Evolutionary conservation across 164 flowering plant genomes (phyloP).

Genomic region (Magnolia kwangsiensis): DNA sequence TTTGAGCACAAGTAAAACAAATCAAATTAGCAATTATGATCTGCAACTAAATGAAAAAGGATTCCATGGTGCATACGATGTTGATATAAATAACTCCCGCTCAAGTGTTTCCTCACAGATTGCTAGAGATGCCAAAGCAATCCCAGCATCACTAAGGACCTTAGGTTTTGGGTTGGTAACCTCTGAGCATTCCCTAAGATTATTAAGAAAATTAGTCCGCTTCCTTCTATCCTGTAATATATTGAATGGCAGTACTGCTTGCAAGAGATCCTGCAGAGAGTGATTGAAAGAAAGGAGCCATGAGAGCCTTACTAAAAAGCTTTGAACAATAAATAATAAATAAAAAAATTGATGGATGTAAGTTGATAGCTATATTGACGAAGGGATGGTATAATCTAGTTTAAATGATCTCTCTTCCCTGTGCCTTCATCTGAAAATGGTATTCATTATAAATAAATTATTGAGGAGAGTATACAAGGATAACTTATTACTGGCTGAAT

Average conservation of each 20-base stretch:
- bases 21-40: neutral
- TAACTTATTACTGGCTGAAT: too few relatives aligned
- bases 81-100: constrained; percentile 73
- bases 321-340: too few relatives aligned
- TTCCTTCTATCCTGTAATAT: constrained; percentile 67
- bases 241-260: constrained; percentile 92
- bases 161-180: constrained; percentile 40
- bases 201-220: constrained; percentile 45
- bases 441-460: too few relatives aligned
- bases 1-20: neutral
- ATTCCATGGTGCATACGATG: constrained; percentile 49
- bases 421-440: too few relatives aligned
- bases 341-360: too few relatives aligned
- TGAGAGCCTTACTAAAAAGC: too few relatives aligned
- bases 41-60: neutral
- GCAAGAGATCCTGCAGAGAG: constrained; percentile 69
- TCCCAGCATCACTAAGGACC: constrained; percentile 73
- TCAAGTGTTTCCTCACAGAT: constrained; percentile 90
- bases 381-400: too few relatives aligned
- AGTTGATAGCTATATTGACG: too few relatives aligned
- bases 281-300: too few relatives aligned
- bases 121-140: constrained; percentile 77
- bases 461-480: too few relatives aligned
- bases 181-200: constrained; percentile 33
- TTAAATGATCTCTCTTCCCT: too few relatives aligned